Evolutionary conservation across 1,284 basidiomycete genomes (phyloP), one percentile per base, ranked within the genome.

Genomic region (Volvariella volvacea): DNA sequence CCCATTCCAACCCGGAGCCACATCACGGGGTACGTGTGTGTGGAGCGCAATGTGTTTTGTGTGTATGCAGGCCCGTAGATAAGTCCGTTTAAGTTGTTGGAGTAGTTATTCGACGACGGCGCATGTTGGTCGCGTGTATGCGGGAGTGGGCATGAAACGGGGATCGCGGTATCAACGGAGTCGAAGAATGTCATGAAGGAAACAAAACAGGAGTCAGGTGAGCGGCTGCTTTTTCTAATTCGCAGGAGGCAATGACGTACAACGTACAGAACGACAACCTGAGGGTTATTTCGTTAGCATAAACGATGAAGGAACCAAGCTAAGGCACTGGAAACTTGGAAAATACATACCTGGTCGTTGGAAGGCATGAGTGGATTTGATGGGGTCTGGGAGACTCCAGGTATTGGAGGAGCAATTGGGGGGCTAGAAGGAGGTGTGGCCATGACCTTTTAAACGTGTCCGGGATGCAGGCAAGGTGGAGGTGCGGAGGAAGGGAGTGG

Each of bases 231-330:
- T 45, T 36, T 36, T 6, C 19, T 36, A 15, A 36, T 36, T 15
- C n/a, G 34, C 6, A 36, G n/a, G 34, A 36, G n/a, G 36, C 48
- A 33, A 50, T 33, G 30, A 75, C 84, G 55, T 64, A 88, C 85
- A 47, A 86, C 83, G 56, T 87, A 88, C 52, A 88, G 67, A 17
- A 80, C 73, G 42, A 80, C 78, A 47, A 79, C 70, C 79, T 81
- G 52, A 41, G 50, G 36, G 33, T 22, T 22, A 41, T 30, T 32
- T 22, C 41, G 36, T 36, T 22, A 36, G 28, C 6, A 28, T 6
- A 12, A 6, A 28, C 6, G 6, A 6, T 12, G 25, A 28, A 12
- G 6, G 6, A 39, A 20, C 22, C 30, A 37, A 31, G 36, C 31
- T 33, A 6, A 40, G n/a, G n/a, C n/a, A n/a, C 34, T 44, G 22